phyloP scores from a whole-genome alignment of 176 grass and related monocot genomes.

The Zea mays region DNA sequence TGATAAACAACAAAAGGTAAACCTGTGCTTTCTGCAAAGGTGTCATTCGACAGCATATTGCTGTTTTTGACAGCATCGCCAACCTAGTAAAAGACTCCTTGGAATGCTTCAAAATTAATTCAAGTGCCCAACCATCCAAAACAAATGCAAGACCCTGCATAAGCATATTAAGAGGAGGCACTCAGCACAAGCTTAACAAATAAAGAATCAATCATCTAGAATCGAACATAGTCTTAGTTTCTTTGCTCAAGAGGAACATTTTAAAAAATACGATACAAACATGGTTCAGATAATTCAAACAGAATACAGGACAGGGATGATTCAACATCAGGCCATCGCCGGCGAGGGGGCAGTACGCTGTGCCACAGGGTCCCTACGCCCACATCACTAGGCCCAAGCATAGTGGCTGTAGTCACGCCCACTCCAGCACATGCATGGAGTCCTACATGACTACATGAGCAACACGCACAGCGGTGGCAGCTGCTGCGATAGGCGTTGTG shows the following conservation, averaged over 20 bases:
- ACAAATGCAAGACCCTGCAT: conserved; percentile 82
- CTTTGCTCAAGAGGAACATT: not conserved
- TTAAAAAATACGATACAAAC: conserved; percentile 14
- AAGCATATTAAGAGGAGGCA: conserved; percentile 33
- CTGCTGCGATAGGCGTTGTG: too few species aligned
- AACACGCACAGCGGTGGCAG: too few species aligned
- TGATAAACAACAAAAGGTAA: conserved; percentile 6
- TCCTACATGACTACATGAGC: too few species aligned
- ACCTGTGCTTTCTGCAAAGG: conserved; percentile 97
- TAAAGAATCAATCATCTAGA: conserved; percentile 3
- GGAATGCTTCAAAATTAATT: conserved; percentile 83
- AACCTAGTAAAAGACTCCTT: conserved; percentile 75
- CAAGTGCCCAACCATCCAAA: conserved; percentile 88
- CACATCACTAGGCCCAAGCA: too few species aligned
- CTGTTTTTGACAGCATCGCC: conserved; percentile 74
- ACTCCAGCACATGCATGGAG: too few species aligned
- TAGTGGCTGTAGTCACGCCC: too few species aligned
- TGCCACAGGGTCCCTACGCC: too few species aligned
- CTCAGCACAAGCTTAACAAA: conserved; percentile 27
- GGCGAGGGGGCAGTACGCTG: too few species aligned
- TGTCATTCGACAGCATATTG: conserved; percentile 86
- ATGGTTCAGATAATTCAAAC: conserved; percentile 13
- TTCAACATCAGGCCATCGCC: too few species aligned
- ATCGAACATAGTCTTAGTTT: conserved; percentile 4
- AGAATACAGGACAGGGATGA: not conserved